Evolutionary conservation across 495 filamentous ascomycete species (phyloP).

Genomic region (Lophiostoma macrostomum): DNA sequence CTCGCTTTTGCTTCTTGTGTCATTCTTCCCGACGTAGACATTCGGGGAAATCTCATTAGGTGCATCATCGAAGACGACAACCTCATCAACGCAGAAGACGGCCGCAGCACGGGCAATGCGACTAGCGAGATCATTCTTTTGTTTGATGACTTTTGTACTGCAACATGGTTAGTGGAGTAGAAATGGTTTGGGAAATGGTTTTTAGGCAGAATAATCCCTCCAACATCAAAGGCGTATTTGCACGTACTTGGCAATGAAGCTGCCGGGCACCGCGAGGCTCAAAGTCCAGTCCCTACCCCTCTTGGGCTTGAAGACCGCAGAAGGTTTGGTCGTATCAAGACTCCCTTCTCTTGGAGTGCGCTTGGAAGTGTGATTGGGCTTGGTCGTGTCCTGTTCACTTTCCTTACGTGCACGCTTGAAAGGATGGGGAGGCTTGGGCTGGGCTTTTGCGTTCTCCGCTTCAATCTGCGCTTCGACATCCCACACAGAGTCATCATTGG

Average conservation of each 20-base stretch:
- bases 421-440: too few species aligned
- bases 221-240: background rate
- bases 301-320: slow-evolving; percentile 52
- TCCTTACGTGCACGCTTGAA: too few species aligned
- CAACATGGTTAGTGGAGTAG: background rate
- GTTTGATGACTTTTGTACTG: slow-evolving; percentile 42
- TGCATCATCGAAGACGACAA: slow-evolving; percentile 69
- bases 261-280: slow-evolving; percentile 58
- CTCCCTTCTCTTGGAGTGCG: too few species aligned
- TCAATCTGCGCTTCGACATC: background rate
- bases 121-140: slow-evolving; percentile 61
- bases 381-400: background rate
- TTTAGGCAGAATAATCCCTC: background rate
- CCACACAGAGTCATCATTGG: background rate
- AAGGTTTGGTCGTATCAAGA: slow-evolving; percentile 55
- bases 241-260: slow-evolving; percentile 58
- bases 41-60: slow-evolving; percentile 14
- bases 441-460: background rate
- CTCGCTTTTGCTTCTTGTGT: slow-evolving; percentile 14
- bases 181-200: background rate
- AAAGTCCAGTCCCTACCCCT: slow-evolving; percentile 51
- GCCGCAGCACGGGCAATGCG: slow-evolving; percentile 68
- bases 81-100: slow-evolving; percentile 75
- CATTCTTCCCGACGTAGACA: slow-evolving; percentile 12
- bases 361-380: too few species aligned